Evolutionary conservation across 2,329 filamentous ascomycete species (phyloP).

Genomic region (Nakataea oryzae): DNA sequence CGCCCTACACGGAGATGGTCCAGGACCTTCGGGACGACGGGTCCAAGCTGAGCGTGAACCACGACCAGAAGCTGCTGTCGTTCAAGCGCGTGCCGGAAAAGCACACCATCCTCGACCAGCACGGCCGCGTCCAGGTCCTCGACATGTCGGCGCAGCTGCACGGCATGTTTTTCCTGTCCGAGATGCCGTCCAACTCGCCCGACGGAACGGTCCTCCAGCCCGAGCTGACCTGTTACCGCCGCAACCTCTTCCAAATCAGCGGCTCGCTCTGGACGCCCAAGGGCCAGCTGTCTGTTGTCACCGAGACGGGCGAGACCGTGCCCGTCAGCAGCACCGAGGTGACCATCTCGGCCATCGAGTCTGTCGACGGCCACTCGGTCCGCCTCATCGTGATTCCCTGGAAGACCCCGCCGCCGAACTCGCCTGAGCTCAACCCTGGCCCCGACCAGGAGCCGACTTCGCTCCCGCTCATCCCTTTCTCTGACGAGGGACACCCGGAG

Average conservation of each 20-base stretch:
- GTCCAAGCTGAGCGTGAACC: slow-evolving; percentile 45
- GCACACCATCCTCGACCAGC: slow-evolving; percentile 48
- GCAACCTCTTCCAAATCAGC: slow-evolving; percentile 93
- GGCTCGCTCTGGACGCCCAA: slow-evolving; percentile 76
- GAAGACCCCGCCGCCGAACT: slow-evolving; percentile 85
- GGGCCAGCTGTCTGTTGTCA: slow-evolving; percentile 68
- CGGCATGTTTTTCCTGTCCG: slow-evolving; percentile 82
- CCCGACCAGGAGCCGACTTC: slow-evolving; percentile 78
- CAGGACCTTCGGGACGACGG: slow-evolving; percentile 49
- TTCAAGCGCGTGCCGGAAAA: slow-evolving; percentile 49
- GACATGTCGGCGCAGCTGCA: slow-evolving; percentile 65
- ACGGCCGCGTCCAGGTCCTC: slow-evolving; percentile 50
- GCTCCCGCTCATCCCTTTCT: slow-evolving; percentile 61
- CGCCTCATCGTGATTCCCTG: slow-evolving; percentile 95
- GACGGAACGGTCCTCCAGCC: slow-evolving; percentile 54
- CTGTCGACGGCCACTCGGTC: slow-evolving; percentile 82
- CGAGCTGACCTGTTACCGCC: slow-evolving; percentile 89
- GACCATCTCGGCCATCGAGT: slow-evolving; percentile 85
- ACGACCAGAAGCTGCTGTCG: slow-evolving; percentile 50
- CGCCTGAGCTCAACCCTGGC: slow-evolving; percentile 52
- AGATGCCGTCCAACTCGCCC: slow-evolving; percentile 56
- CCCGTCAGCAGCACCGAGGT: slow-evolving; percentile 77
- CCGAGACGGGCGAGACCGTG: slow-evolving; percentile 74
- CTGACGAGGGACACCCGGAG: slow-evolving; percentile 41
- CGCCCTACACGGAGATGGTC: slow-evolving; percentile 49